These are phyloP conservation scores for Acanthamoeba healyi DNA, from an alignment of 208 protist species.

Conservation along the genomic window DNA sequence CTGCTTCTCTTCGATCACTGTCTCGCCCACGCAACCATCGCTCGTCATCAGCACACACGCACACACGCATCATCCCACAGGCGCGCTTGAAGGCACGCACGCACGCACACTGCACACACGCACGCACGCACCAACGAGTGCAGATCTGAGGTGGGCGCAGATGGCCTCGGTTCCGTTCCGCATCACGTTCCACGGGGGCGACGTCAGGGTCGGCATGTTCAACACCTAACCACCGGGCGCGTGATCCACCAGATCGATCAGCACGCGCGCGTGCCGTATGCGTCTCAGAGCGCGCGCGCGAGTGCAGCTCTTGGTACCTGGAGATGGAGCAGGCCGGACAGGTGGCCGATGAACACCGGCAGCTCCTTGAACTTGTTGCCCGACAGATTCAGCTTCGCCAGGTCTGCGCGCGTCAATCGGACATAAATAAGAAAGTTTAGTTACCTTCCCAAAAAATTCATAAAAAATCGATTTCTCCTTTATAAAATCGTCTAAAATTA, in stretches of 20 bases:
- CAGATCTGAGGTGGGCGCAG: not conserved
- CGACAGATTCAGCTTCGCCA: not conserved
- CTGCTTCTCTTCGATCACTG: conserved; percentile 45
- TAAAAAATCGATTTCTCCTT: not conserved
- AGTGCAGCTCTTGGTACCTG: not conserved
- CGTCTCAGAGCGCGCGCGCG: not conserved
- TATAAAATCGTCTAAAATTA: not conserved
- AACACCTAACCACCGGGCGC: not conserved
- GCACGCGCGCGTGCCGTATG: not conserved
- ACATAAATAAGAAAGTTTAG: not conserved
- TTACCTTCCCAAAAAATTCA: not conserved
- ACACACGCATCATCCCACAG: not conserved
- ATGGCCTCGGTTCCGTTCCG: conserved; percentile 5
- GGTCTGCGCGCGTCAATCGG: not conserved
- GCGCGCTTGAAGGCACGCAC: not conserved
- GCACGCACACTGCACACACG: not conserved
- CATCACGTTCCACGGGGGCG: not conserved
- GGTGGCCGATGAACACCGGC: not conserved
- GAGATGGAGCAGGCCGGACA: not conserved
- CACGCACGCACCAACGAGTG: not conserved
- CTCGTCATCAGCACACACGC: no score
- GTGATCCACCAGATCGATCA: no score
- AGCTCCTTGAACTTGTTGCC: conserved; percentile 46
- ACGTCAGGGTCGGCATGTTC: not conserved
- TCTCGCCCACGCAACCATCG: no score